These are phyloP conservation scores for Lecanicillium sp. DNA, from an alignment of 2,329 filamentous ascomycete species.

Conservation along the genomic window DNA sequence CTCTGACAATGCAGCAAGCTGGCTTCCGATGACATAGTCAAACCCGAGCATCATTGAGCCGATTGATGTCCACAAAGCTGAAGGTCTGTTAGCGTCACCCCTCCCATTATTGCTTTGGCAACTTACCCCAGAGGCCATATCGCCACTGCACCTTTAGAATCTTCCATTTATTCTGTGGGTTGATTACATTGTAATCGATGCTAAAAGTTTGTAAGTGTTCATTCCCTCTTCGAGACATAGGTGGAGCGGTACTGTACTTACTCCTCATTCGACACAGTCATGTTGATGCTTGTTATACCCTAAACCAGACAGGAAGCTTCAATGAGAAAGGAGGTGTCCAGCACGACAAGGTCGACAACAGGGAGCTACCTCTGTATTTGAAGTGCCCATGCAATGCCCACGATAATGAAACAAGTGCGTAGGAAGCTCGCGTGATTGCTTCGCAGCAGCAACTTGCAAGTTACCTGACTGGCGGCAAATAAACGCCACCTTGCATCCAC, in stretches of 20 bases:
- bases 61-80: conserved; percentile 20
- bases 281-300: too few relatives aligned
- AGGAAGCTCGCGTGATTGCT: not conserved
- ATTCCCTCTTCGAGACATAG: too few relatives aligned
- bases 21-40: conserved; percentile 21
- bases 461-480: not conserved
- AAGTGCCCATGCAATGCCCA: not conserved
- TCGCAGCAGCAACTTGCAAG: too few relatives aligned
- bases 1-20: conserved; percentile 21
- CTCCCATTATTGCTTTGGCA: not conserved
- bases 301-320: too few relatives aligned
- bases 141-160: conserved; percentile 18
- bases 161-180: conserved; percentile 19
- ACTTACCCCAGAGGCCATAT: conserved; percentile 20
- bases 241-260: too few relatives aligned
- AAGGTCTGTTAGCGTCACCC: not conserved
- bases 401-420: not conserved
- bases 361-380: too few relatives aligned
- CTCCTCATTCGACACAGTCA: not conserved
- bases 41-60: conserved; percentile 24
- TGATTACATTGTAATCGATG: conserved; percentile 16
- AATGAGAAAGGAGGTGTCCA: too few relatives aligned
- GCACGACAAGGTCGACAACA: too few relatives aligned
- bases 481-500: too few relatives aligned
- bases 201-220: too few relatives aligned